Percentiles rank a stretch among this genome's conserved stretches.
Conservation (phyloP, 352 stramenopile genomes). For the Phytophthora lateralis region DNA sequence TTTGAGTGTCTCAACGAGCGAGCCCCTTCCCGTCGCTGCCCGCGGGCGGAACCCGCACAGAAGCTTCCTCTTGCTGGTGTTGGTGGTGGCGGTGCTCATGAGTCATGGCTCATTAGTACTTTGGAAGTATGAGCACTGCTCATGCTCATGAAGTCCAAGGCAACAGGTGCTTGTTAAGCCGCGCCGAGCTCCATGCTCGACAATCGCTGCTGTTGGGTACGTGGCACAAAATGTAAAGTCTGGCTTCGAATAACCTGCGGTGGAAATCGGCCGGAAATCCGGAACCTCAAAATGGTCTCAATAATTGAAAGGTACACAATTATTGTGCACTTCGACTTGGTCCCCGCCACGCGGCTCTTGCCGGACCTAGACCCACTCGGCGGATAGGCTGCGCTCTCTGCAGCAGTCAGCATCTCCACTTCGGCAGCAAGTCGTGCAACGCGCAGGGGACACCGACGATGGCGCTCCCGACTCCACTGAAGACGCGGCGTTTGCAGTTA, state of each 20-base stretch:
- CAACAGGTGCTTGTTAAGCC: no score
- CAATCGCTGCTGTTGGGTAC: no score
- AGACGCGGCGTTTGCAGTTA: not conserved
- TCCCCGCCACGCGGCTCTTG: not conserved
- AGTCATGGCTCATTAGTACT: no score
- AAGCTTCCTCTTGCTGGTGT: constrained; percentile 20
- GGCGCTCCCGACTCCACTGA: no score
- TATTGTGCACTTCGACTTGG: not conserved
- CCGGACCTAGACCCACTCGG: not conserved
- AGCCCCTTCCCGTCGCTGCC: not conserved
- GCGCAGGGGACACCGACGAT: no score
- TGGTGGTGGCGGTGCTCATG: no score
- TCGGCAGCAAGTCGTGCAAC: no score
- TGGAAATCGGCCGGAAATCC: constrained; percentile 1
- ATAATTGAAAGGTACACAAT: not conserved
- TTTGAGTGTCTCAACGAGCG: constrained; percentile 30
- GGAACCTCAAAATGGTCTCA: constrained; percentile 6
- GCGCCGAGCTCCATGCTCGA: not conserved
- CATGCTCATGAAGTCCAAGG: no score
- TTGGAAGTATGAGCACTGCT: no score
- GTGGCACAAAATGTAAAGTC: no score
- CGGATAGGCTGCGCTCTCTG: not conserved
- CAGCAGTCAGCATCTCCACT: not conserved
- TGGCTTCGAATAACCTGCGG: no score
- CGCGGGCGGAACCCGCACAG: constrained; percentile 24